A percentile compares a stretch with the other conserved stretches of the same genome.
These are phyloP conservation scores for Cercospora zeina DNA, from an alignment of 2,329 filamentous ascomycete genomes.

Conservation along the genomic window DNA sequence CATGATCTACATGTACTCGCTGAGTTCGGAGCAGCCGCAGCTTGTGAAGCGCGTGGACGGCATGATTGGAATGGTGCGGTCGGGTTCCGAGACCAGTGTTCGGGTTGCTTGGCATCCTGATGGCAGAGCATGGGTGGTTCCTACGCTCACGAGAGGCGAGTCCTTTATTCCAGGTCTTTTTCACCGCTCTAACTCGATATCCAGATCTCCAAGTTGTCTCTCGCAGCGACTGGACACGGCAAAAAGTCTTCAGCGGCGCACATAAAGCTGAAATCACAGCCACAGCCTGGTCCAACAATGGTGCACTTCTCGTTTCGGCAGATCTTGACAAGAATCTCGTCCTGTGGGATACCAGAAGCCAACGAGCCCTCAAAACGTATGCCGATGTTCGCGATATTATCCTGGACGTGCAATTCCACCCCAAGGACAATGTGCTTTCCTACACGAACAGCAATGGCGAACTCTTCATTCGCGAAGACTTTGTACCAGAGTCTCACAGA, in stretches of 20 bases:
- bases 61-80: slow-evolving; percentile 75
- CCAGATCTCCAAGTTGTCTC: slow-evolving; percentile 80
- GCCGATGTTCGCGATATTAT: slow-evolving; percentile 73
- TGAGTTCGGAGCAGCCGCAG: slow-evolving; percentile 75
- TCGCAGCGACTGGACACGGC: slow-evolving; percentile 84
- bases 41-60: slow-evolving; percentile 83
- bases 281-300: slow-evolving; percentile 91
- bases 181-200: neutral
- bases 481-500: slow-evolving; percentile 55
- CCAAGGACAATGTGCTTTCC: slow-evolving; percentile 79
- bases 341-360: slow-evolving; percentile 88
- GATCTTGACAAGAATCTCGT: slow-evolving; percentile 63
- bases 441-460: slow-evolving; percentile 93
- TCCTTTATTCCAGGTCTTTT: neutral
- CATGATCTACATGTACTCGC: slow-evolving; percentile 83
- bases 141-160: slow-evolving; percentile 67
- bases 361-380: slow-evolving; percentile 73
- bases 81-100: slow-evolving; percentile 73
- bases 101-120: slow-evolving; percentile 89
- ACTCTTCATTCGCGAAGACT: slow-evolving; percentile 81
- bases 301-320: slow-evolving; percentile 73
- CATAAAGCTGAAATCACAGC: slow-evolving; percentile 85
- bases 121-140: slow-evolving; percentile 82
- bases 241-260: slow-evolving; percentile 73
- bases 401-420: slow-evolving; percentile 87